Base-by-base conservation (phyloP, 805 yeast genomes). In the Metschnikowia shivogae region DNA sequence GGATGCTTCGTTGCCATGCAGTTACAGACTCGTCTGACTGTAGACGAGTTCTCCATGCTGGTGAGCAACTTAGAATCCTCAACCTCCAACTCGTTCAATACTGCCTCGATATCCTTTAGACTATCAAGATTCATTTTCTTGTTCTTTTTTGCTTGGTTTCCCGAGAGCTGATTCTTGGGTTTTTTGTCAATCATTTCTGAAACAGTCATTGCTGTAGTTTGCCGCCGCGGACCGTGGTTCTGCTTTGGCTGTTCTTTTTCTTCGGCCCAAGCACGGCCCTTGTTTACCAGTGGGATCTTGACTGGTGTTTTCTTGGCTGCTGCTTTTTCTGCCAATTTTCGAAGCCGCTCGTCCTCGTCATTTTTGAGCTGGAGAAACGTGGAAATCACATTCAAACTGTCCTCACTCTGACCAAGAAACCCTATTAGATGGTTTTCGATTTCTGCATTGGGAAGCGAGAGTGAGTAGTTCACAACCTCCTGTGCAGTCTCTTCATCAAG, bases 1-100 rank as follows among this genome's bases (percentile, higher is more conserved):
- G 97, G 96, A 59, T 93, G 99, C 48, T 86, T 71, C 0, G 85
- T 78, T 1, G 92, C 97, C 81, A 84, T 86, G 59, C 98, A 90
- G 50, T 84, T 78, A 60, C 98, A 90, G 4, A 56, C 59, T 14
- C 70, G 60, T 48, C 59, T 43, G 56, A 52, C 43, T 5, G 39
- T 14, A 9, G 48, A 44, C 9, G 48, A 27, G 28, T 35, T 42
- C 10, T 33, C 39, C 8, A 37, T 11, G 29, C 28, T 37, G 9
- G 32, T 14, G n/a, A 35, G 19, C 7, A 30, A 39, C 29, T 45
- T 50, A 2, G 50, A 57, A 22, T 39, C 42, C 41, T 50, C 46
- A 1, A 71, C 52, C 50, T 85, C 83, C 53, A 81, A 58, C 46
- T 79, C 74, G 50, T 70, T 64, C 35, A 85, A 63, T 0, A 82